Percentiles rank a stretch among this genome's conserved stretches.
Evolutionary conservation across 192 early-diverging fungal species (phyloP).

Genomic region (Coemansia nantahalensis): DNA sequence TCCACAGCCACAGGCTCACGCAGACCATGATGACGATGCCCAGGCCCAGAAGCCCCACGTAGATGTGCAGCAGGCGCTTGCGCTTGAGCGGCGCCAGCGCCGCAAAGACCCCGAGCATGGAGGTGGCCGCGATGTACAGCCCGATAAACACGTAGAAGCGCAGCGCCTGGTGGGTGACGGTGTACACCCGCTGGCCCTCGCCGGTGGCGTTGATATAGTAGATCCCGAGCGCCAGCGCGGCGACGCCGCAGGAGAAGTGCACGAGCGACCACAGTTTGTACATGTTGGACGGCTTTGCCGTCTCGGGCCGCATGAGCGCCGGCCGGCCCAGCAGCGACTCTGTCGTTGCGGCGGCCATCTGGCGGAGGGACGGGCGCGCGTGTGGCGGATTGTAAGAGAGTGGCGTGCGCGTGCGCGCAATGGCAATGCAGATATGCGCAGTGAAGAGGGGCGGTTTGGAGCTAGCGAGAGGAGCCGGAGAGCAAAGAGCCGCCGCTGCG

Average conservation of each 20-base stretch:
- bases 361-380: too few relatives aligned
- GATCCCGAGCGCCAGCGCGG: slow-evolving; percentile 17
- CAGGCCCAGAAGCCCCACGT: slow-evolving; percentile 10
- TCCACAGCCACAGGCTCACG: slow-evolving; percentile 38
- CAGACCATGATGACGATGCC: slow-evolving; percentile 19
- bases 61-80: slow-evolving; percentile 17
- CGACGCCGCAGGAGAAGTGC: slow-evolving; percentile 16
- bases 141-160: slow-evolving; percentile 31
- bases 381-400: too few relatives aligned
- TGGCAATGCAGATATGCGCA: too few relatives aligned
- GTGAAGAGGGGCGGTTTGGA: too few relatives aligned
- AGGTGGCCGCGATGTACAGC: slow-evolving; percentile 16
- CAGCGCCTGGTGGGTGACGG: slow-evolving; percentile 18
- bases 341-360: too few relatives aligned
- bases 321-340: background rate
- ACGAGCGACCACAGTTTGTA: slow-evolving; percentile 6
- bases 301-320: background rate
- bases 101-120: slow-evolving; percentile 23
- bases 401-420: too few relatives aligned
- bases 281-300: slow-evolving; percentile 2
- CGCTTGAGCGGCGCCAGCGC: slow-evolving; percentile 31
- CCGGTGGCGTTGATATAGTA: slow-evolving; percentile 24
- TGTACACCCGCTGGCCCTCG: slow-evolving; percentile 14
- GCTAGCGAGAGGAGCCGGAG: too few relatives aligned
- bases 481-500: too few relatives aligned